Base-by-base conservation (phyloP, 2,329 filamentous ascomycete species). In the Venturiaceae sp. region DNA sequence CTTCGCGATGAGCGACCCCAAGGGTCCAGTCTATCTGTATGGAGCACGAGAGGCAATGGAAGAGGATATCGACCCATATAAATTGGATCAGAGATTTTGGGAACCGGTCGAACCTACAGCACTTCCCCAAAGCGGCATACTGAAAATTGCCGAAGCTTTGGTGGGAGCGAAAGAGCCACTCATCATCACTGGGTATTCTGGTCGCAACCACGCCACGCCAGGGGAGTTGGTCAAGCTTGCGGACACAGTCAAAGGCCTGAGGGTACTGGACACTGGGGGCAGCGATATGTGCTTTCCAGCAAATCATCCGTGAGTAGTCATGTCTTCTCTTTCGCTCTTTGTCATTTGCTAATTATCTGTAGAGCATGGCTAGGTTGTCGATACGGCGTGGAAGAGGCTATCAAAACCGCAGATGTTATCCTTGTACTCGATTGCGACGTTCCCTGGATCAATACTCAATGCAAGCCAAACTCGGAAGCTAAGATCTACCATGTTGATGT, bases 381-480 rank as follows among this genome's bases (percentile, higher is more conserved):
- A 46, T 95, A 85, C 65, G 90, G 90, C 3, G 78, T 82, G 2
- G 87, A 95, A 55, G 83, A 88, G 1, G 77, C 79, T 44, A 88
- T 96, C 68, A 81, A 79, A 60, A 83, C 83, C 0, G 90, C 92
- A 0, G 92, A 96, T 69, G 82, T 90, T 11, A 95, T 96, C 60
- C 64, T 96, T 1, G 86, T 96, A 2, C 68, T 95, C 26, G 88
- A 96, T 71, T 95, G 90, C 63, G 92, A 96, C 67, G 90, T 96
- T 0, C 92, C 92, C 0, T 96, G 91, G 90, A 91, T 96, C 58
- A 85, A 86, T n/a, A 94, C 90, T 0, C 83, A 84, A 61, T 85
- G 81, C 72, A 78, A 79, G 50, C 85, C 85, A 0, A 77, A 74
- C 3, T 69, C 74, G 1, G 72, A 75, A 6, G 80, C 83, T 2